Evolutionary conservation across 2,329 filamentous ascomycete species (phyloP).

Genomic region (Monosporascus sp.): DNA sequence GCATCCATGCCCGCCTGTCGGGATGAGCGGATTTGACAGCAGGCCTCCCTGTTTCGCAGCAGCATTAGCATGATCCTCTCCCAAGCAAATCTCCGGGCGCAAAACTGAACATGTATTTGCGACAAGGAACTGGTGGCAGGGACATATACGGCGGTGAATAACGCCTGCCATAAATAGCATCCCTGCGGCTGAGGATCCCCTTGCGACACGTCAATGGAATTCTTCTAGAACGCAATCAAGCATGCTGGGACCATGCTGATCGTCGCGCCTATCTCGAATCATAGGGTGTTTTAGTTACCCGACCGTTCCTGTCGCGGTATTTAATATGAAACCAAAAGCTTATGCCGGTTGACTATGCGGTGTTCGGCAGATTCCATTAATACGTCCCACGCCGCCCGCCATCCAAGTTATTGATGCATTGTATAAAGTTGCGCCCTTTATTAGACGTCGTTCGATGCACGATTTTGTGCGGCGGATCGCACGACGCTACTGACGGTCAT

Average conservation of each 20-base stretch:
- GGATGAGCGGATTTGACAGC: neutral
- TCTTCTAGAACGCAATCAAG: neutral
- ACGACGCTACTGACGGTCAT: neutral
- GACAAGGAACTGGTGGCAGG: neutral
- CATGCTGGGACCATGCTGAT: neutral
- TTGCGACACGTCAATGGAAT: neutral
- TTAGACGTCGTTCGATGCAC: neutral
- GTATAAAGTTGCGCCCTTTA: neutral
- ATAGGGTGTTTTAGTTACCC: neutral
- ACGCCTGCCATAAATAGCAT: neutral
- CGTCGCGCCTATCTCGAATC: neutral
- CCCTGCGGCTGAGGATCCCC: neutral
- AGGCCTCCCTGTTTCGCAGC: neutral
- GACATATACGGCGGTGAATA: neutral
- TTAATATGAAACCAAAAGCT: neutral
- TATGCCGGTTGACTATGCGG: neutral
- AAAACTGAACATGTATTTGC: neutral
- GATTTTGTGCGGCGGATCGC: neutral
- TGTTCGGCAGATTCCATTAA: neutral
- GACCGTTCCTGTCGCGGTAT: neutral
- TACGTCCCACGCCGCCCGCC: no score
- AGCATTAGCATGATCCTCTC: neutral
- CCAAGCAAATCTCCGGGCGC: neutral
- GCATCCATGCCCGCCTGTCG: neutral
- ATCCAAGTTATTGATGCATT: slow-evolving; percentile 4